Conservation (phyloP, 768 basidiomycete species). For the Pholiota conissans region DNA sequence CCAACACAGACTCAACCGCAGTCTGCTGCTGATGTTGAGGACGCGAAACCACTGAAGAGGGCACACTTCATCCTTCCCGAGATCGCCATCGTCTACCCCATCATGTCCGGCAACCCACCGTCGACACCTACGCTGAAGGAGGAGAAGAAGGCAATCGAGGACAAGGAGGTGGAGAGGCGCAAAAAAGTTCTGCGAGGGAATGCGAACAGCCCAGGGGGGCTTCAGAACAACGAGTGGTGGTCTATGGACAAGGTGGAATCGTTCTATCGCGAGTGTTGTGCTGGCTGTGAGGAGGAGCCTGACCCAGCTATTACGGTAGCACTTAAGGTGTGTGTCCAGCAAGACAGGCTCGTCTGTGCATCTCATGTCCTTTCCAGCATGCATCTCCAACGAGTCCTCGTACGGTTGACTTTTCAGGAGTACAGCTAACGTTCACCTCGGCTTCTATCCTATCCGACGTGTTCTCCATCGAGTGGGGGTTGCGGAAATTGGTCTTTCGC, state of each 20-base stretch:
- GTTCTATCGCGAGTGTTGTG: constrained; percentile 86
- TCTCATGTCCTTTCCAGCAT: constrained; percentile 34
- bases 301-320: constrained; percentile 66
- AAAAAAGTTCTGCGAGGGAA: constrained; percentile 63
- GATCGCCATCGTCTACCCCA: constrained; percentile 87
- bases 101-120: constrained; percentile 82
- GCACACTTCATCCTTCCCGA: constrained; percentile 92
- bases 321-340: constrained; percentile 57
- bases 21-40: constrained; percentile 35
- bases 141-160: constrained; percentile 80
- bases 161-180: constrained; percentile 69
- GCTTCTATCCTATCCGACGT: constrained; percentile 89
- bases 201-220: constrained; percentile 31
- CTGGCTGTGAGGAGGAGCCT: constrained; percentile 70
- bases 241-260: constrained; percentile 77
- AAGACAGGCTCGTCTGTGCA: not conserved
- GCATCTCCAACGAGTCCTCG: constrained; percentile 60
- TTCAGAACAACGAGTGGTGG: constrained; percentile 74
- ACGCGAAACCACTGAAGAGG: constrained; percentile 68
- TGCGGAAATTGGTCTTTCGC: constrained; percentile 80
- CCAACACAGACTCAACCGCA: constrained; percentile 50
- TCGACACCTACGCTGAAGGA: constrained; percentile 76
- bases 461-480: constrained; percentile 90
- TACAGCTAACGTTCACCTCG: constrained; percentile 66
- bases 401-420: constrained; percentile 76